phyloP scores from a whole-genome alignment of 2,329 filamentous ascomycete species.

The Purpureocillium lavendulum region DNA sequence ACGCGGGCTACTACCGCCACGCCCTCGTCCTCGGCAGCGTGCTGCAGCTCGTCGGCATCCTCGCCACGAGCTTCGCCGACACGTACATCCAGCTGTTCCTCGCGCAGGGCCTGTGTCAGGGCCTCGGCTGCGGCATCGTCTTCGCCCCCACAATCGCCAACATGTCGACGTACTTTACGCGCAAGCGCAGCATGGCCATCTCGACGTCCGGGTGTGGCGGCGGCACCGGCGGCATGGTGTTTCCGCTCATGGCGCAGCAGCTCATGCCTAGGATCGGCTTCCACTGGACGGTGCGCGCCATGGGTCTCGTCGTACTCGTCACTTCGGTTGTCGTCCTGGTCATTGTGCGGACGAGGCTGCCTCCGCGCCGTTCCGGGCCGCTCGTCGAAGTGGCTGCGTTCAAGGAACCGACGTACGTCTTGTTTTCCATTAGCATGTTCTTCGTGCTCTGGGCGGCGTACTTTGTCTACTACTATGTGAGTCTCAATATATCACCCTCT shows the following conservation, averaged over 20 bases:
- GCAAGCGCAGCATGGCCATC: conserved; percentile 50
- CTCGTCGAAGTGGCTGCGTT: conserved; percentile 43
- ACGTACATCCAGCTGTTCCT: conserved; percentile 41
- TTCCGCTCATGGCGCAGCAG: conserved; percentile 48
- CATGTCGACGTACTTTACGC: conserved; percentile 52
- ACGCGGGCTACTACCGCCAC: conserved; percentile 29
- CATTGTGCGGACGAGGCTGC: conserved; percentile 39
- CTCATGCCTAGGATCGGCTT: conserved; percentile 54
- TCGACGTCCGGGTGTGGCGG: conserved; percentile 52
- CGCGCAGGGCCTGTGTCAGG: conserved; percentile 47
- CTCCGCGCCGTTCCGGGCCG: conserved; percentile 38
- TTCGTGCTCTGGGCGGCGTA: conserved; percentile 40
- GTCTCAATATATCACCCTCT: too few species aligned
- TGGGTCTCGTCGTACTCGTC: conserved; percentile 51
- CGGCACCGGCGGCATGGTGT: conserved; percentile 54
- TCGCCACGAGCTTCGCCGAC: conserved; percentile 33
- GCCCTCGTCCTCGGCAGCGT: conserved; percentile 25
- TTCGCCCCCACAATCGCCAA: conserved; percentile 46
- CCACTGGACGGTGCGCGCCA: conserved; percentile 53
- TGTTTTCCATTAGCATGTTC: conserved; percentile 25
- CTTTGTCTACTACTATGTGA: conserved; percentile 38
- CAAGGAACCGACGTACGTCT: conserved; percentile 34
- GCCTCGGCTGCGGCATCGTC: conserved; percentile 45
- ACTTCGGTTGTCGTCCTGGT: conserved; percentile 27
- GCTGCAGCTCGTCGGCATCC: conserved; percentile 36